Evolutionary conservation across 2,329 filamentous ascomycete species (phyloP).

Genomic region (Metarhizium album): DNA sequence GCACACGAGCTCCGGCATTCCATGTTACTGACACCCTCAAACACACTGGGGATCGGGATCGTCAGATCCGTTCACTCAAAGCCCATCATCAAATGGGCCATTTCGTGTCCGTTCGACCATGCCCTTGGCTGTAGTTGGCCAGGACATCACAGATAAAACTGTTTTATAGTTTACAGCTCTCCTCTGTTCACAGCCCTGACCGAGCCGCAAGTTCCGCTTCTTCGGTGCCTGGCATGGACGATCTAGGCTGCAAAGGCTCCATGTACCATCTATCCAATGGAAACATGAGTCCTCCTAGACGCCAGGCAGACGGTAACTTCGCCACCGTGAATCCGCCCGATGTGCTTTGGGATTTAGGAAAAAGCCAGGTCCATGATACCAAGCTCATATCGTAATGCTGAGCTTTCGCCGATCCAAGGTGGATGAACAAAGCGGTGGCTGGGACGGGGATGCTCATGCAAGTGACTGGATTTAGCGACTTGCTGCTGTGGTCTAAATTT

Average conservation of each 20-base stretch:
- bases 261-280: too few relatives aligned
- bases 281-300: neutral
- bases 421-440: neutral
- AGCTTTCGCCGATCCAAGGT: neutral
- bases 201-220: neutral
- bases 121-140: neutral
- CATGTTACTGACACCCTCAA: neutral
- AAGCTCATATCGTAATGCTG: neutral
- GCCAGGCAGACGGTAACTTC: neutral
- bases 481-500: constrained; percentile 38
- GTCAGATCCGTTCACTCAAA: neutral
- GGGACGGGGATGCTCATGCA: neutral
- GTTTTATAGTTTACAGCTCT: neutral
- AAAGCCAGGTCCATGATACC: neutral
- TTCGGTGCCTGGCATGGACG: neutral
- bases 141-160: neutral
- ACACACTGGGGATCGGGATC: neutral
- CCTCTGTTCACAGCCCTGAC: neutral
- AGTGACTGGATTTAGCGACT: neutral
- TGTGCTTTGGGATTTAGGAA: neutral
- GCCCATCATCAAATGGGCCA: neutral
- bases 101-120: neutral
- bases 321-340: neutral
- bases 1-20: neutral
- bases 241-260: neutral